Conservation (phyloP, 2,329 filamentous ascomycete genomes). For the Colletotrichum phormii region DNA sequence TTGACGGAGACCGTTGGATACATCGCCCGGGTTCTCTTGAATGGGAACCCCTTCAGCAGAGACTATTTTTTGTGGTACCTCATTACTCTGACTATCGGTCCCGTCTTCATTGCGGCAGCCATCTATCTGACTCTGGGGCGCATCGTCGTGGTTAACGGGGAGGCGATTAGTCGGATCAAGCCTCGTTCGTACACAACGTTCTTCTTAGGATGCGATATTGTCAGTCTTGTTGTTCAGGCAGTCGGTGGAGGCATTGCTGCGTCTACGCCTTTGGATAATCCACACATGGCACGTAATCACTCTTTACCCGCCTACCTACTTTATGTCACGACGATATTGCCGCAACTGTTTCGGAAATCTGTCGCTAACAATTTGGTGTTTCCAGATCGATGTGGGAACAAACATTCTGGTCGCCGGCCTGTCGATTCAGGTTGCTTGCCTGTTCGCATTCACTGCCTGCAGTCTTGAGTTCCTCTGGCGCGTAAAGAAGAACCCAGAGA, state of each 20-base stretch:
- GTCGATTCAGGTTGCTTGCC: slow-evolving; percentile 19
- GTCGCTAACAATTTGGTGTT: background rate
- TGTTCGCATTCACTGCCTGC: slow-evolving; percentile 17
- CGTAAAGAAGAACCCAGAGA: slow-evolving; percentile 13
- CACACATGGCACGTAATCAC: background rate
- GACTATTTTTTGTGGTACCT: slow-evolving; percentile 34
- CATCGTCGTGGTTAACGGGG: slow-evolving; percentile 39
- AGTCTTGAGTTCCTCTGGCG: slow-evolving; percentile 22
- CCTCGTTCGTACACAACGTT: slow-evolving; percentile 17
- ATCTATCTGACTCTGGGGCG: slow-evolving; percentile 42
- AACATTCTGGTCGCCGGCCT: slow-evolving; percentile 11
- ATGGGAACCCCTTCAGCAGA: slow-evolving; percentile 22
- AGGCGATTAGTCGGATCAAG: slow-evolving; percentile 14
- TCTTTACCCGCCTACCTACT: background rate
- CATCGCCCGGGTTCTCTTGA: slow-evolving; percentile 37
- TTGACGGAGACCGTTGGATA: slow-evolving; percentile 40
- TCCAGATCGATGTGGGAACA: slow-evolving; percentile 18
- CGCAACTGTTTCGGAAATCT: background rate
- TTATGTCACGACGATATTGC: background rate
- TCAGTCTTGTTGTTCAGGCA: slow-evolving; percentile 12
- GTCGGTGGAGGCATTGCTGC: slow-evolving; percentile 15
- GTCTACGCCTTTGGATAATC: slow-evolving; percentile 12
- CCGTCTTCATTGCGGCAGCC: slow-evolving; percentile 41
- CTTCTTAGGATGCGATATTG: slow-evolving; percentile 14
- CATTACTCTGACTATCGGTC: slow-evolving; percentile 41